Base-by-base conservation (phyloP, 495 filamentous ascomycete species). In the Aspergillus homomorphus region DNA sequence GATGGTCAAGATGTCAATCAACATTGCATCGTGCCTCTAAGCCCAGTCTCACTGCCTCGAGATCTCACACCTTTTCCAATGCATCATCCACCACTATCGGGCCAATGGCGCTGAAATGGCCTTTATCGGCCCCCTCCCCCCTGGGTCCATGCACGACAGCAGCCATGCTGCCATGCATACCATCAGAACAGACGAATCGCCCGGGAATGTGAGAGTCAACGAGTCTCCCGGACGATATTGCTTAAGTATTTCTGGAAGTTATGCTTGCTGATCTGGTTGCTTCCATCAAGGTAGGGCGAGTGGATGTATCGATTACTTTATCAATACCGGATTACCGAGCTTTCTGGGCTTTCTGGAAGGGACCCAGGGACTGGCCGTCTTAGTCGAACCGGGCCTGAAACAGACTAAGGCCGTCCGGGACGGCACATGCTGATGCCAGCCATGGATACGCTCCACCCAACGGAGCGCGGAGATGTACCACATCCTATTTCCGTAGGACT, bases 361-460 rank as follows among this genome's bases (percentile, higher is more conserved):
- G 45, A 22, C 48, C 23, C 15, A 51, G 48, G 48, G 48, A 18
- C 48, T 24, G 48, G 48, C 51, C 46, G 28, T 28, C n/a, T 19
- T 63, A 57, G 61, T 53, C 59, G 57, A 33, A 59, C 60, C 46
- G 62, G 49, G 55, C 44, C 51, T 65, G 62, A 59, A 61, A 61
- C 62, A 60, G 58, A 23, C 58, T 59, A 59, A 58, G 53, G 56
- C 43, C 38, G 42, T 59, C 55, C 50, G 56, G 56, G 62, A 61
- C 62, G 62, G 62, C 62, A 61, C 62, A 65, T 65, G 62, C 60
- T 62, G 44, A 49, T 52, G 55, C 62, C 43, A 49, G 28, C 48
- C 48, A 28, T 51, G 48, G 48, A 30, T 51, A 57, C 24, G 49
- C 28, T 60, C 61, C 57, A 63, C 57, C 50, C 21, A 15, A 49